phyloP scores from a whole-genome alignment of 306 rosid species.

The Myrica gale region DNA sequence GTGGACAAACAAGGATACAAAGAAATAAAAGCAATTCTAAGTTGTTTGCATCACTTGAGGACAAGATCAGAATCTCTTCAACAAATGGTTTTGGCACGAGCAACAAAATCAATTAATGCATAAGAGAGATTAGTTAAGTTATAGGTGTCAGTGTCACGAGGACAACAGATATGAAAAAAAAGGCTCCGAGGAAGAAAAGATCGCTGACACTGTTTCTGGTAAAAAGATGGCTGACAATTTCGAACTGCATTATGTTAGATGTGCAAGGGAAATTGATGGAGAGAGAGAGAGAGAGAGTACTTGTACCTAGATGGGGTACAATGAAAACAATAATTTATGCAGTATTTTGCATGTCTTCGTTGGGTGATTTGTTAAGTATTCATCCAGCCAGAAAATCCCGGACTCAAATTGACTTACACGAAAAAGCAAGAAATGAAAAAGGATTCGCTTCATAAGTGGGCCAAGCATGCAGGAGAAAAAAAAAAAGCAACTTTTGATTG shows the following conservation, averaged over 20 bases:
- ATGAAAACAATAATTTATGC: not conserved
- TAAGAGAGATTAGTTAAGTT: too few species aligned
- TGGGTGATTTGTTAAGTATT: not conserved
- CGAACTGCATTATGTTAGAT: not conserved
- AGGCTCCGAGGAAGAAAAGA: not conserved
- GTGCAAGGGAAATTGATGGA: not conserved
- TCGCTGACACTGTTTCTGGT: not conserved
- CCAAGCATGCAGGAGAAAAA: not conserved
- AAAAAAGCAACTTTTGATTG: not conserved
- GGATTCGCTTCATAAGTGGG: not conserved
- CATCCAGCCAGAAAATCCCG: not conserved
- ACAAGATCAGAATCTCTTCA: not conserved
- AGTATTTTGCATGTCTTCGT: not conserved
- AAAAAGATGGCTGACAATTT: not conserved
- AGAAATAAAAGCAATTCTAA: conserved; percentile 13
- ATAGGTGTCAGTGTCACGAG: not conserved
- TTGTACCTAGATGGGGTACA: not conserved
- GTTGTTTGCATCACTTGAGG: not conserved
- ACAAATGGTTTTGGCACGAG: not conserved
- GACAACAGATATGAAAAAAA: not conserved
- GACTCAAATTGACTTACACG: not conserved
- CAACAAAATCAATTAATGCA: not conserved
- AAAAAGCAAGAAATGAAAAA: not conserved
- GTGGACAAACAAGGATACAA: conserved; percentile 1
- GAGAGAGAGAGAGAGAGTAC: not conserved